Conservation (phyloP, 2,329 filamentous ascomycete genomes). For the Clonostachys solani region DNA sequence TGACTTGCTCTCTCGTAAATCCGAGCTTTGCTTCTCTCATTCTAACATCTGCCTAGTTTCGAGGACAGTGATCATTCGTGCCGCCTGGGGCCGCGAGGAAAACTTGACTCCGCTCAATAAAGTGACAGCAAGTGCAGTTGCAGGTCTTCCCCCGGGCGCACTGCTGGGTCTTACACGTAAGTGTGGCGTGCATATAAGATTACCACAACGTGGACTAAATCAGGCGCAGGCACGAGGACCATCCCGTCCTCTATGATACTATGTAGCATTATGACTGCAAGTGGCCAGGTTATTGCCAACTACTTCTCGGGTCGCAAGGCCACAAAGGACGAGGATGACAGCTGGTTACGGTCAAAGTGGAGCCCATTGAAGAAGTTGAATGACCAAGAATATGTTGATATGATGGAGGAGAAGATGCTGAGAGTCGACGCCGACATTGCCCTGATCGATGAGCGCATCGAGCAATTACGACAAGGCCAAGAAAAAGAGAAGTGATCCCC, state of each 20-base stretch:
- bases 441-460: constrained; percentile 72
- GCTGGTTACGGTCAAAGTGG: constrained; percentile 57
- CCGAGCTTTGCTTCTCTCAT: not conserved
- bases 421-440: constrained; percentile 73
- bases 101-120: constrained; percentile 54
- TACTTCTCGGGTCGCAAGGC: constrained; percentile 14
- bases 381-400: constrained; percentile 67
- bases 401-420: constrained; percentile 68
- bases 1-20: constrained; percentile 15
- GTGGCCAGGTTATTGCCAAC: constrained; percentile 31
- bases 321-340: constrained; percentile 34
- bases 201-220: too few species aligned
- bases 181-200: not conserved
- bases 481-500: not conserved
- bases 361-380: constrained; percentile 67
- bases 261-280: constrained; percentile 37
- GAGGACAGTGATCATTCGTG: constrained; percentile 38
- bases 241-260: constrained; percentile 28
- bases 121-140: constrained; percentile 62
- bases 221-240: not conserved
- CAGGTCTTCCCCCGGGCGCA: constrained; percentile 41
- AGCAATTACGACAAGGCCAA: constrained; percentile 15
- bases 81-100: constrained; percentile 41
- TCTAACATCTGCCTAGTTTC: constrained; percentile 33
- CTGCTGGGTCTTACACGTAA: not conserved